Base-by-base conservation (phyloP, 768 basidiomycete species). In the Termitomyces sp. region DNA sequence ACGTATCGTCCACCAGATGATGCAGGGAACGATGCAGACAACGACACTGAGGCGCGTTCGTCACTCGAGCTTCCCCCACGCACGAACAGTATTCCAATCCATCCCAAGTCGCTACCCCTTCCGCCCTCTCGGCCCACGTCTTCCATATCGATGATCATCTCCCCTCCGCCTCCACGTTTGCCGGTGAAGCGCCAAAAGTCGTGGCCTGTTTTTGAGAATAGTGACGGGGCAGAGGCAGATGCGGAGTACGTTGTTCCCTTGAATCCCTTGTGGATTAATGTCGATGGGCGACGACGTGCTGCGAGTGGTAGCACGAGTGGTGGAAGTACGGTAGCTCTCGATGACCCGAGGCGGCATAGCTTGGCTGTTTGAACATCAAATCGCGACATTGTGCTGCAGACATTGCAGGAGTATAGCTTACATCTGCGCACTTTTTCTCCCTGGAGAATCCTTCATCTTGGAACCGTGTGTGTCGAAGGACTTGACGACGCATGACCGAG, bases 181-280 rank as follows among this genome's bases (percentile, higher is more conserved):
- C 64, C 66, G 4, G 64, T 79, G 54, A 81, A 75, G 64, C 76
- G 78, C 61, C 82, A 82, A 68, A 86, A 81, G 63, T 82, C 82
- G 3, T 75, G 80, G 36, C 76, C 79, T 20, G 58, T 72, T 6
- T 71, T 74, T 1, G 76, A 79, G 1, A 82, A 84, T 56, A 85
- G 83, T 61, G 88, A 86, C 36, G 86, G 84, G 1, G 80, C 77
- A n/a, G 82, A 89, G 61, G 87, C 86, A 3, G 88, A 90, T 66
- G 86, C 77, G 20, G 88, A 89, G 69, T 85, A 77, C 42, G 62
- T 64, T 38, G 65, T 51, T 9, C 65, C 58, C 61, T 70, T 57
- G 8, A 55, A 58, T 42, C 61, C 58, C 22, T 65, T 70, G 28
- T 85, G 84, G 81, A 73, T 80, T 46, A 84, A 84, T 66, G 65